phyloP scores from a whole-genome alignment of 1,284 basidiomycete genomes.

The Tilletia horrida region DNA sequence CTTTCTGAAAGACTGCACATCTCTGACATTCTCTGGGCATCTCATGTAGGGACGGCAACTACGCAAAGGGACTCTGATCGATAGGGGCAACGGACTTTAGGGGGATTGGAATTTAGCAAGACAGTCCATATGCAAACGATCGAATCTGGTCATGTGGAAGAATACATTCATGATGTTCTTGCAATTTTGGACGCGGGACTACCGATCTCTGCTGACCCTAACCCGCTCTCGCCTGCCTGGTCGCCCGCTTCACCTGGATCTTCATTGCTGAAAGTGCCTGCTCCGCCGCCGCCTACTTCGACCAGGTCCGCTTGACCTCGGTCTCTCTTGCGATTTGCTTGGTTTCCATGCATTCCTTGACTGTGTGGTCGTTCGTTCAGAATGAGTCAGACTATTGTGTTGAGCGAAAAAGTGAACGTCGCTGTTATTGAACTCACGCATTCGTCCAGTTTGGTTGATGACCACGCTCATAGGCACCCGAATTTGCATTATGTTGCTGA shows the following conservation, averaged over 20 bases:
- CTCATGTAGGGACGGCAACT: constrained; percentile 35
- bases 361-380: neutral
- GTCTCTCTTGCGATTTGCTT: constrained; percentile 1
- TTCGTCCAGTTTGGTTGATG: constrained; percentile 21
- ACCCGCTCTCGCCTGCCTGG: neutral
- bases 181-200: constrained; percentile 13
- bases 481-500: constrained; percentile 12
- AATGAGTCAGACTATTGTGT: neutral
- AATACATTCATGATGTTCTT: constrained; percentile 7
- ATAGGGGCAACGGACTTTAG: too few relatives aligned
- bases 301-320: constrained; percentile 31
- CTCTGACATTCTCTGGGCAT: neutral
- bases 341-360: neutral
- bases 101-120: neutral
- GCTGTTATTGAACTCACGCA: neutral
- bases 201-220: neutral
- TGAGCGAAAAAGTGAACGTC: neutral
- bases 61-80: constrained; percentile 40
- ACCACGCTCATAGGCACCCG: neutral
- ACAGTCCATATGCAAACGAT: neutral
- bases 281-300: constrained; percentile 28
- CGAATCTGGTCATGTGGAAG: neutral
- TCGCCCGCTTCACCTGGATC: neutral
- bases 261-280: neutral
- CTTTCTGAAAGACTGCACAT: too few relatives aligned